Evolutionary conservation across 2,329 filamentous ascomycete genomes (phyloP).

Genomic region (Aspergillus ustus): DNA sequence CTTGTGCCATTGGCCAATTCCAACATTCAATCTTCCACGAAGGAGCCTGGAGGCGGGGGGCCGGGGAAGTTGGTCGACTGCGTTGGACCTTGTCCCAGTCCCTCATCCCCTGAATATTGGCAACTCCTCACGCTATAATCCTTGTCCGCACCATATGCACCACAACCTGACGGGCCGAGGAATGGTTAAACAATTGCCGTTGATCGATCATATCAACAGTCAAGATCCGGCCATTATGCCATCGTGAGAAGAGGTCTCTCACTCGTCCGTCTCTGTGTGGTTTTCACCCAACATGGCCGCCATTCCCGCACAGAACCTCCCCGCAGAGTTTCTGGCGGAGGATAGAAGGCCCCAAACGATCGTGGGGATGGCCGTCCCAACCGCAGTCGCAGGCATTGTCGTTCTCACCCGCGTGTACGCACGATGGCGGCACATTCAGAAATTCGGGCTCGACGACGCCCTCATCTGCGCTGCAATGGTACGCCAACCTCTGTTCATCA

Average conservation of each 20-base stretch:
- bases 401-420: constrained; percentile 20
- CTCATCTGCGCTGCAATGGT: constrained; percentile 24
- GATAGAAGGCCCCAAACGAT: constrained; percentile 4
- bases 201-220: not conserved
- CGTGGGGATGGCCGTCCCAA: constrained; percentile 33
- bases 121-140: not conserved
- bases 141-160: not conserved
- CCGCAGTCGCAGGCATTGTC: constrained; percentile 17
- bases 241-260: too few species aligned
- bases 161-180: too few species aligned
- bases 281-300: not conserved
- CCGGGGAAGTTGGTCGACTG: not conserved
- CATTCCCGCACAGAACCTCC: not conserved
- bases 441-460: constrained; percentile 26
- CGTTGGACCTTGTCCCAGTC: too few species aligned
- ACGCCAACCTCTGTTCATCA: too few species aligned
- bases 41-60: not conserved
- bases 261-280: too few species aligned
- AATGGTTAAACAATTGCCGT: not conserved
- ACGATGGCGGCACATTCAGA: constrained; percentile 15
- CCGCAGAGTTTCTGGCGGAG: constrained; percentile 10
- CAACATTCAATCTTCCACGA: not conserved
- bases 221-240: too few species aligned
- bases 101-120: not conserved
- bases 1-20: not conserved